phyloP scores from a whole-genome alignment of 2,329 filamentous ascomycete species.

The Aschersonia sp. region DNA sequence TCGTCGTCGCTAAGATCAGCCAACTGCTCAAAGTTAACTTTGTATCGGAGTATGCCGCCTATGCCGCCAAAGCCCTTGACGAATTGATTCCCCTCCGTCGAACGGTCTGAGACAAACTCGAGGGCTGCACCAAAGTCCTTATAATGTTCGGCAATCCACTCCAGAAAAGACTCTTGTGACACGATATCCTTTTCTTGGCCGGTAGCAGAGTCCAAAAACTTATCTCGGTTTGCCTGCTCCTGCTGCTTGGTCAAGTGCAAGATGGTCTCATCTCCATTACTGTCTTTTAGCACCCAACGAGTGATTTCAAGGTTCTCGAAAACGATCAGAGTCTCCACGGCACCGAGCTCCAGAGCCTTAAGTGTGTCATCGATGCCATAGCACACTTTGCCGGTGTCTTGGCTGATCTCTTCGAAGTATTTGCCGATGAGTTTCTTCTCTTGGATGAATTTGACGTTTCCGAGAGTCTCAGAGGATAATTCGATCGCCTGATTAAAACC shows the following conservation, averaged over 20 bases:
- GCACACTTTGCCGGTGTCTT: conserved; percentile 92
- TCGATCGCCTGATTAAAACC: conserved; percentile 99
- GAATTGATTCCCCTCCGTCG: conserved; percentile 98
- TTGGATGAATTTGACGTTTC: conserved; percentile 99
- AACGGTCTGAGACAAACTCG: conserved; percentile 95
- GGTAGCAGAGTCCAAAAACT: conserved; percentile 91
- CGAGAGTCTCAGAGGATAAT: conserved; percentile 82
- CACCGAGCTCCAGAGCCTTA: conserved; percentile 91
- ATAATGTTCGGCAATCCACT: conserved; percentile 98
- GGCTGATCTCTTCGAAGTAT: conserved; percentile 98
- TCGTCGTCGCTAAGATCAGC: conserved; percentile 87
- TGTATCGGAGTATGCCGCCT: conserved; percentile 93
- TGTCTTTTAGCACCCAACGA: conserved; percentile 78
- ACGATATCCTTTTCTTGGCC: conserved; percentile 95
- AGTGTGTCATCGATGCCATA: conserved; percentile 97
- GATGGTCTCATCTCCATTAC: conserved; percentile 55
- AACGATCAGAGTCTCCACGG: conserved; percentile 86
- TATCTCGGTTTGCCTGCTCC: conserved; percentile 58
- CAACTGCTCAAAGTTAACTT: conserved; percentile 99
- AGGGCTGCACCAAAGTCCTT: conserved; percentile 92
- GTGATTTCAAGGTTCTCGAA: conserved; percentile 96
- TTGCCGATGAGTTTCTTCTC: conserved; percentile 99
- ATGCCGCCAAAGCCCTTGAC: conserved; percentile 99
- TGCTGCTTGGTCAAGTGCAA: conserved; percentile 74
- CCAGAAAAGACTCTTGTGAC: conserved; percentile 83